A percentile compares a stretch with the other conserved stretches of the same genome.
Conservation (phyloP, 2,329 filamentous ascomycete genomes). For the Cladosporium austrohemisphaericum region DNA sequence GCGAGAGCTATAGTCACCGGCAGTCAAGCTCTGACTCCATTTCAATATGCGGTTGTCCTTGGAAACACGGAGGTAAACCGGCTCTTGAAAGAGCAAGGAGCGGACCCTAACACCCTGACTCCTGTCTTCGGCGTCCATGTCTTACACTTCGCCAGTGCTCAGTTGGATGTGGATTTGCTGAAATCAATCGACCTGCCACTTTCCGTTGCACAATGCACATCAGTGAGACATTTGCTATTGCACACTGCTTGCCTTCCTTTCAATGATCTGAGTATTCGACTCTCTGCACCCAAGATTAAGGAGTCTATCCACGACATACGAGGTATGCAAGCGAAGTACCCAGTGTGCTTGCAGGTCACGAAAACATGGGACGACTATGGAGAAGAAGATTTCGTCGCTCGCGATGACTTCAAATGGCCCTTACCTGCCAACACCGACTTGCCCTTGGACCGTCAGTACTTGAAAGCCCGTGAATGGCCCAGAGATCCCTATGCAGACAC, state of each 20-base stretch:
- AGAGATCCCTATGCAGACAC: neutral
- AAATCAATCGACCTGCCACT: slow-evolving; percentile 1
- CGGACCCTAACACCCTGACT: neutral
- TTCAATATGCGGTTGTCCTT: slow-evolving; percentile 8
- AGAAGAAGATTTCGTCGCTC: neutral
- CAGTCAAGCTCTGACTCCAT: slow-evolving; percentile 11
- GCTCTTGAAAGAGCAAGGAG: neutral
- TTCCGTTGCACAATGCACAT: neutral
- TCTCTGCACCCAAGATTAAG: neutral
- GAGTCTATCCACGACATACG: neutral
- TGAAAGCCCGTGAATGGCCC: neutral
- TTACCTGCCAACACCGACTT: no score
- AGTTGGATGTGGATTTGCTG: neutral
- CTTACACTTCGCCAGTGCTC: slow-evolving; percentile 10
- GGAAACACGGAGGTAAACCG: neutral
- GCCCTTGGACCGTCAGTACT: no score
- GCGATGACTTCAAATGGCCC: no score
- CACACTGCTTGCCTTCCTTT: neutral
- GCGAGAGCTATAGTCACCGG: slow-evolving; percentile 10
- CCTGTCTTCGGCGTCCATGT: slow-evolving; percentile 3
- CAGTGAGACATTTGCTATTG: neutral
- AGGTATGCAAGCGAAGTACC: neutral
- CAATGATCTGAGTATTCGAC: neutral
- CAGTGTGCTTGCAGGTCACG: no score
- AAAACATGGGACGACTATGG: neutral